Evolutionary conservation across 2,329 filamentous ascomycete genomes (phyloP).

Genomic region (Plenodomus biglobosus): DNA sequence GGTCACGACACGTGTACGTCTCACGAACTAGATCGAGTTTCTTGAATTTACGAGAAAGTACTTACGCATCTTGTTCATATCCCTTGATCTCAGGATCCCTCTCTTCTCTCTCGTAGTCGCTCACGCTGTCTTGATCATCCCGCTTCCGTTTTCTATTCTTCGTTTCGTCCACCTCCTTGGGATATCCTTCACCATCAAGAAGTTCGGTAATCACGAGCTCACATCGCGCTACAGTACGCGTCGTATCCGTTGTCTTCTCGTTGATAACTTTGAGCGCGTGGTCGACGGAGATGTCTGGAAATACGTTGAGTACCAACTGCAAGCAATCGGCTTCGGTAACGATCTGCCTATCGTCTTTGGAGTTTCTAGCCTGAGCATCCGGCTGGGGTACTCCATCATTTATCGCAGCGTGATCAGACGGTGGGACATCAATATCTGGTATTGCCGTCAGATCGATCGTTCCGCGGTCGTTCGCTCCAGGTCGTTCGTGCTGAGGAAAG

Average conservation of each 20-base stretch:
- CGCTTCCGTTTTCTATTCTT: conserved; percentile 38
- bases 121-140: conserved; percentile 21
- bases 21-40: no score
- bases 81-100: conserved; percentile 7
- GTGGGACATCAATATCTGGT: conserved; percentile 27
- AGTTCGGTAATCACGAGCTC: conserved; percentile 32
- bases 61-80: conserved; percentile 36
- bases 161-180: conserved; percentile 35
- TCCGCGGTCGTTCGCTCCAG: conserved; percentile 3
- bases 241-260: conserved; percentile 23
- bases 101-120: conserved; percentile 27
- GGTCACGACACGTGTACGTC: neutral
- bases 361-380: neutral
- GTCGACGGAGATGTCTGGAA: conserved; percentile 39
- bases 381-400: neutral
- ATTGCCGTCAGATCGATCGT: conserved; percentile 27
- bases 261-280: conserved; percentile 33
- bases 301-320: conserved; percentile 36
- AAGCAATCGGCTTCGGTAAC: conserved; percentile 32
- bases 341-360: conserved; percentile 1
- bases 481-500: neutral
- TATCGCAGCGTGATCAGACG: conserved; percentile 5
- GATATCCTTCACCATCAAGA: conserved; percentile 37
- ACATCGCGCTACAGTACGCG: conserved; percentile 25
- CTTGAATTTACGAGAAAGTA: conserved; percentile 3